A percentile compares a stretch with the other conserved stretches of the same genome.
Evolutionary conservation across 257 asterid genomes (phyloP).

Genomic region (Solanum virginianum): DNA sequence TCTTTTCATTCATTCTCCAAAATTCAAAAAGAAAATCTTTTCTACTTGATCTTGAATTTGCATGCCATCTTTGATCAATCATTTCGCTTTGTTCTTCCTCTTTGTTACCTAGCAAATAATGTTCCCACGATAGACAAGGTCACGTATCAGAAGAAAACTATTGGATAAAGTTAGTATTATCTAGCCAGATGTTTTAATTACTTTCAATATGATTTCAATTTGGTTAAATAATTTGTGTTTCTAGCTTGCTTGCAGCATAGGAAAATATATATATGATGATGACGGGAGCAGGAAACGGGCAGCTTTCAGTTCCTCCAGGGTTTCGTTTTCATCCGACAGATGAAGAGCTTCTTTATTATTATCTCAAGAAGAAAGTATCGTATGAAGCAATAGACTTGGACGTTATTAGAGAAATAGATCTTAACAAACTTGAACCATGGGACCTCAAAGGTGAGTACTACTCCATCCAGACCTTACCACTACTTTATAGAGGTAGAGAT

Average conservation of each 20-base stretch:
- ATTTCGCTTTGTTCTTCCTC: background rate
- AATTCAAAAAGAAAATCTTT: background rate
- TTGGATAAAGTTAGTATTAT: background rate
- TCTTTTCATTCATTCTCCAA: background rate
- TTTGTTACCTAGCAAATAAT: background rate
- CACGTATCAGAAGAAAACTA: background rate
- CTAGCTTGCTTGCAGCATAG: background rate
- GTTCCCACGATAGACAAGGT: background rate
- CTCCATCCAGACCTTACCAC: background rate
- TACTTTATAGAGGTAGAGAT: too few relatives aligned
- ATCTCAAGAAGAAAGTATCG: slow-evolving; percentile 71
- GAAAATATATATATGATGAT: slow-evolving; percentile 16
- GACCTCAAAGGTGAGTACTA: slow-evolving; percentile 57
- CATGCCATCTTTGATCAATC: too few relatives aligned
- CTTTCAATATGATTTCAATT: background rate
- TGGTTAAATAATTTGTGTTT: background rate
- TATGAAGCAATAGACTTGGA: slow-evolving; percentile 70
- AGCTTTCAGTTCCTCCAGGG: slow-evolving; percentile 67
- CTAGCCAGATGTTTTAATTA: background rate
- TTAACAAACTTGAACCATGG: slow-evolving; percentile 95
- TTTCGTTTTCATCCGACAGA: slow-evolving; percentile 86
- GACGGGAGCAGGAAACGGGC: slow-evolving; percentile 11
- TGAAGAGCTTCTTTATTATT: slow-evolving; percentile 65
- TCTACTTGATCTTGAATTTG: background rate
- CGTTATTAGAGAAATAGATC: slow-evolving; percentile 70